Evolutionary conservation across 495 filamentous ascomycete species (phyloP).

Genomic region (Penicillium antarcticum): DNA sequence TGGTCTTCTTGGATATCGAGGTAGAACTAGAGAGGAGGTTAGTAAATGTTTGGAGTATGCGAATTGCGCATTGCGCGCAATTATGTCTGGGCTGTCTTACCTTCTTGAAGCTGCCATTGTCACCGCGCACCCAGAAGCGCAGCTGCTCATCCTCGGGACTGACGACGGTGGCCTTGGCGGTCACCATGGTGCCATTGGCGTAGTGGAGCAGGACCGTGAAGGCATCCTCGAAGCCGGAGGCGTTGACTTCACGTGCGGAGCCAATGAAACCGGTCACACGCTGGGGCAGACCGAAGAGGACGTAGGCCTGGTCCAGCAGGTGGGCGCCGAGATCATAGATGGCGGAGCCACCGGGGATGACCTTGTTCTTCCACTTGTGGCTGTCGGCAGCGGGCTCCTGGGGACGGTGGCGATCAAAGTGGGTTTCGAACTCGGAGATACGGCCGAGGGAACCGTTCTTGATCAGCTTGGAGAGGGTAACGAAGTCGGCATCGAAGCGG

Average conservation of each 20-base stretch:
- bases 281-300: constrained; percentile 73
- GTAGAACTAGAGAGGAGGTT: constrained; percentile 41
- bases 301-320: constrained; percentile 75
- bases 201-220: constrained; percentile 70
- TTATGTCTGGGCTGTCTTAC: constrained; percentile 21
- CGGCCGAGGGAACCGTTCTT: constrained; percentile 54
- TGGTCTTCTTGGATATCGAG: constrained; percentile 83
- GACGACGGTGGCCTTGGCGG: constrained; percentile 66
- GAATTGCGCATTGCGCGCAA: no score
- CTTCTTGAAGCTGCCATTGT: constrained; percentile 79
- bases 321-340: constrained; percentile 85
- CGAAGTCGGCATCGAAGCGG: constrained; percentile 81
- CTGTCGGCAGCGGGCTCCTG: constrained; percentile 42
- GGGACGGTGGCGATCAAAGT: constrained; percentile 78
- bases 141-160: constrained; percentile 69
- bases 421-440: constrained; percentile 76
- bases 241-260: constrained; percentile 57
- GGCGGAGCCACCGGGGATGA: constrained; percentile 65
- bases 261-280: constrained; percentile 66
- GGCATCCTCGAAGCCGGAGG: constrained; percentile 62
- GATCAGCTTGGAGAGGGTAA: constrained; percentile 65
- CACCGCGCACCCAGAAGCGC: constrained; percentile 77
- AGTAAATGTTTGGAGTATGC: background rate
- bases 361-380: constrained; percentile 68
- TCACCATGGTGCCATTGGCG: constrained; percentile 53